These are phyloP conservation scores for Cyanidium caldarium DNA, from an alignment of 23 red algal species.

Conservation along the genomic window DNA sequence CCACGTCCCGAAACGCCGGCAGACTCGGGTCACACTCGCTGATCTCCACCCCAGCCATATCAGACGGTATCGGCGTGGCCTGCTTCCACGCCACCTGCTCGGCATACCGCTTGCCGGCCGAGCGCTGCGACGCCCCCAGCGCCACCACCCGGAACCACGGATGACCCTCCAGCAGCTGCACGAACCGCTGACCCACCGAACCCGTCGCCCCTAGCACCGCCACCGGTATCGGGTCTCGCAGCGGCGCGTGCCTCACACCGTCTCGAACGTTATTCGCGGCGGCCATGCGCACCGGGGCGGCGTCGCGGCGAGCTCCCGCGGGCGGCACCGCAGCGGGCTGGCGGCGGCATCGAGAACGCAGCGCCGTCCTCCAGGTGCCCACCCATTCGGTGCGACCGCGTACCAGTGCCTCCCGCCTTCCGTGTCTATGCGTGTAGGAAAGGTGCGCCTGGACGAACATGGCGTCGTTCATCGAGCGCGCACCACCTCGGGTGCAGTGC, in stretches of 20 bases:
- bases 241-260: not conserved
- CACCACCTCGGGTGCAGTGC: no score
- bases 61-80: constrained; percentile 55
- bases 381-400: no score
- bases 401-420: no score
- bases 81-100: constrained; percentile 84
- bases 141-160: constrained; percentile 97
- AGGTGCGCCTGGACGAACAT: no score
- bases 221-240: constrained; percentile 22
- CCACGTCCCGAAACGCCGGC: constrained; percentile 34
- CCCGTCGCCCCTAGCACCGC: constrained; percentile 78
- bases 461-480: no score
- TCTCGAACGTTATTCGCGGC: no score
- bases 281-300: no score
- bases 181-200: constrained; percentile 86
- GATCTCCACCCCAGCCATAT: constrained; percentile 38
- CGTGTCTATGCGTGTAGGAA: no score
- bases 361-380: no score
- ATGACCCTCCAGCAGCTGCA: constrained; percentile 78
- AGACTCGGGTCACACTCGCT: constrained; percentile 37
- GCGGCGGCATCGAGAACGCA: no score
- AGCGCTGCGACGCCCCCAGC: constrained; percentile 68
- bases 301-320: no score
- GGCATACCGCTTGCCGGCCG: constrained; percentile 58
- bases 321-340: no score